Percentiles rank a stretch among this genome's conserved stretches.
phyloP scores from a whole-genome alignment of 2,329 filamentous ascomycete species.

The Diaporthe batatas region DNA sequence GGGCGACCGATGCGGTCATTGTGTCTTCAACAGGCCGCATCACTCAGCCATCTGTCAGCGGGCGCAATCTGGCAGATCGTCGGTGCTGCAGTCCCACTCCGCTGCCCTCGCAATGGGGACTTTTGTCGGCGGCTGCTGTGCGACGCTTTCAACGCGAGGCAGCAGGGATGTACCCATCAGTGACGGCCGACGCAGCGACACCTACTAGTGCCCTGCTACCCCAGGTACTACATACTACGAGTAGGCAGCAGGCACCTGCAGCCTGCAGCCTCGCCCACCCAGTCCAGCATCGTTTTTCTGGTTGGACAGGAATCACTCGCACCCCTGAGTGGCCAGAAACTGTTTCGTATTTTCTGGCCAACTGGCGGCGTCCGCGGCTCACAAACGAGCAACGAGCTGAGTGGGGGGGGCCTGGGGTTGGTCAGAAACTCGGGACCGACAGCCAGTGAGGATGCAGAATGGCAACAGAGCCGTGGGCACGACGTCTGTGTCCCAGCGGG shows the following conservation, averaged over 20 bases:
- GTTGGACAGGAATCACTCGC: conserved; percentile 33
- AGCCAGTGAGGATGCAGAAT: conserved; percentile 19
- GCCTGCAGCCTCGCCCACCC: conserved; percentile 16
- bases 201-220: not conserved
- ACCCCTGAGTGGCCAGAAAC: conserved; percentile 39
- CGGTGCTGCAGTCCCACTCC: not conserved
- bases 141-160: conserved; percentile 17
- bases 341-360: conserved; percentile 40
- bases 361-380: conserved; percentile 28
- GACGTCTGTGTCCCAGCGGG: not conserved
- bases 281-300: conserved; percentile 22
- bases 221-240: no score
- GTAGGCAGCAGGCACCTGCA: conserved; percentile 8
- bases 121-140: conserved; percentile 38
- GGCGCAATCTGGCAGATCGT: conserved; percentile 31
- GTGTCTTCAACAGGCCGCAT: conserved; percentile 12
- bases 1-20: conserved; percentile 13
- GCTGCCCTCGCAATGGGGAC: conserved; percentile 30
- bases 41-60: conserved; percentile 35
- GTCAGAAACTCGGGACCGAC: conserved; percentile 33
- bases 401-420: conserved; percentile 30
- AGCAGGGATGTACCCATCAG: conserved; percentile 26
- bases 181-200: conserved; percentile 6
- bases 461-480: not conserved
- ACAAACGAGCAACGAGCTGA: not conserved